Evolutionary conservation across 805 yeast genomes (phyloP), one percentile per base, ranked within the genome.

Genomic region (Ogataea kodamae): DNA sequence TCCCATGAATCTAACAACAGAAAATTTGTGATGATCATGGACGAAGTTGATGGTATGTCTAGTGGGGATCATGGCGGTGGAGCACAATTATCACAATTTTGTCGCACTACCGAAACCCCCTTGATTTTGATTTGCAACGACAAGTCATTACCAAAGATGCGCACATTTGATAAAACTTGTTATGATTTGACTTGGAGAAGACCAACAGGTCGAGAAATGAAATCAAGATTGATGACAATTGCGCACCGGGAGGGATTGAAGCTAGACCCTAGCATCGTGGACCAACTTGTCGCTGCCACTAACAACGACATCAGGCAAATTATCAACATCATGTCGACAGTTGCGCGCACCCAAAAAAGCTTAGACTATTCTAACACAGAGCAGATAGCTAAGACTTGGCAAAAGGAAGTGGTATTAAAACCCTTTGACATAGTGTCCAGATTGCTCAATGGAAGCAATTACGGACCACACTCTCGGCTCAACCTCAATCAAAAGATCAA

Each of bases 21-120:
- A 33, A 78, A 74, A 40, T 78, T 90, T 48, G 86, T 88, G 35
- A 68, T 92, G 28, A 82, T 92, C 43, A 88, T 92, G 97, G 99
- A 92, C 62, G 99, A 92, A 64, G 97, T 92, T 18, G 99, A 92
- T 59, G 99, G 99, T 48, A 92, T 92, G 97, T 86, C 96, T 24
- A 88, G 94, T 54, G 99, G 99, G 45, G 99, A 92, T 61, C 81
- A 92, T 49, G 99, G 99, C 42, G 99, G 99, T 43, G 96, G 92
- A 17, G 97, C 96, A 15, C 94, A 88, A 40, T 70, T 92, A 59
- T 87, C 97, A 0, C 78, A 81, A 24, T 81, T 86, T 48, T 89
- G 97, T 55, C 72, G 81, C 25, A 80, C 78, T 31, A 88, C 97
- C 0, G 72, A 78, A 26, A 85, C 90, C 48, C 98, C 99, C 10